Base-by-base conservation (phyloP, 768 basidiomycete species). In the Leccinum subgranulosum region DNA sequence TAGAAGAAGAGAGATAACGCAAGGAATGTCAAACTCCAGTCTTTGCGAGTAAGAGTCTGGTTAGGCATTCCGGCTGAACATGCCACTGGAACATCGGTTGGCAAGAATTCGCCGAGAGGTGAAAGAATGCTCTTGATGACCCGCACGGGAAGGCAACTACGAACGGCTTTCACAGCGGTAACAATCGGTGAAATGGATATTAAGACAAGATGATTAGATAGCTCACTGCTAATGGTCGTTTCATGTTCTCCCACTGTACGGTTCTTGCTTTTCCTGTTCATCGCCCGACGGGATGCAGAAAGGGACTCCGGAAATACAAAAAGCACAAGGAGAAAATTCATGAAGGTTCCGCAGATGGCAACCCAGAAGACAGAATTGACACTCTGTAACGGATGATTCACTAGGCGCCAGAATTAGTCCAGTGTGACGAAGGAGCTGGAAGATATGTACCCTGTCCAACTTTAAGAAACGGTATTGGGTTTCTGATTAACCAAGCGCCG, bases 11-110 rank as follows among this genome's bases (percentile, higher is more conserved):
- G 66, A 4, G 82, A 81, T 5, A 82, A 53, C 3, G 85, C 92
- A 4, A 92, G 71, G 56, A 84, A 76, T 3, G 86, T 86, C 68
- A 95, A 74, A 66, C 86, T 90, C 79, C 85, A 94, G 66, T 92
- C 90, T 63, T 73, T 83, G 51, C 59, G 69, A 1, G 80, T 79
- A 12, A 79, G 56, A 3, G 83, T 82, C 67, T 90, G 77, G 67
- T 82, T 87, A 73, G 82, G 88, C 62, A 88, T 85, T 62, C 72
- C 81, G 36, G 76, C 75, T 15, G 69, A 69, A 28, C 75, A 74
- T 4, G 76, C 71, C 19, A 50, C 68, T 39, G 81, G 76, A 23
- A 79, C 69, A 46, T 73, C 74, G 51, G 78, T 76, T 14, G 92
- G 92, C 27, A 81, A 71, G 66, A 94, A 90, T 65, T 92, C 80